These are phyloP conservation scores for Oropetium thomaeum DNA, from an alignment of 176 grass and related monocot species.

Conservation along the genomic window DNA sequence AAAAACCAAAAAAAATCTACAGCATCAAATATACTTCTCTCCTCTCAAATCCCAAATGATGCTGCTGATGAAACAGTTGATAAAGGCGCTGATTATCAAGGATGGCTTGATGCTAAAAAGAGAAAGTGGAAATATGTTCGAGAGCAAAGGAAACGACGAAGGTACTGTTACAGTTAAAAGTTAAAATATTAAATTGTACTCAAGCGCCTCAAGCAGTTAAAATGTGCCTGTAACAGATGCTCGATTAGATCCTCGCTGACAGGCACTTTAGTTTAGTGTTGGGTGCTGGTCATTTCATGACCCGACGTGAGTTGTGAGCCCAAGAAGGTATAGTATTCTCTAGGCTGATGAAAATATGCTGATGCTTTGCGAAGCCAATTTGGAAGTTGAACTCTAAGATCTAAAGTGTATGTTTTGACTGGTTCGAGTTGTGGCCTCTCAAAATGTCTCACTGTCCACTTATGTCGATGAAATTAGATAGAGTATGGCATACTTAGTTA, in stretches of 20 bases:
- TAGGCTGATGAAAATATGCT: background rate
- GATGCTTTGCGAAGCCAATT: background rate
- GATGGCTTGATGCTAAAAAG: slow-evolving; percentile 92
- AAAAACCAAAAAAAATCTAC: slow-evolving; percentile 33
- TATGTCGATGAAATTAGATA: slow-evolving; percentile 8
- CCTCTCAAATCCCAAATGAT: slow-evolving; percentile 40
- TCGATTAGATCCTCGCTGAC: background rate
- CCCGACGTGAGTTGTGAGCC: too few relatives aligned
- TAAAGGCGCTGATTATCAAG: slow-evolving; percentile 74
- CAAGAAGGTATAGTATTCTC: background rate
- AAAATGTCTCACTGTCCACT: background rate
- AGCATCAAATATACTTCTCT: slow-evolving; percentile 30
- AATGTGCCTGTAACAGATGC: background rate
- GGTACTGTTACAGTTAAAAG: slow-evolving; percentile 48
- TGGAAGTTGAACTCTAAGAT: slow-evolving; percentile 1
- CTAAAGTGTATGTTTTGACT: background rate
- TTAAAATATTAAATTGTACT: slow-evolving; percentile 10
- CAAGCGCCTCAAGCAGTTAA: background rate
- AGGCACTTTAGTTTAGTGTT: slow-evolving; percentile 13
- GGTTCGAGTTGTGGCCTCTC: too few relatives aligned
- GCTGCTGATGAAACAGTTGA: slow-evolving; percentile 42
- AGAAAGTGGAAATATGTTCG: slow-evolving; percentile 83
- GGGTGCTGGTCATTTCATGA: slow-evolving; percentile 2
- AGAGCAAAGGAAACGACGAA: slow-evolving; percentile 68
- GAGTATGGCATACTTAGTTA: slow-evolving; percentile 7